These are phyloP conservation scores for Plasmodium ovale DNA, from an alignment of 169 alveolate genomes.

Conservation along the genomic window DNA sequence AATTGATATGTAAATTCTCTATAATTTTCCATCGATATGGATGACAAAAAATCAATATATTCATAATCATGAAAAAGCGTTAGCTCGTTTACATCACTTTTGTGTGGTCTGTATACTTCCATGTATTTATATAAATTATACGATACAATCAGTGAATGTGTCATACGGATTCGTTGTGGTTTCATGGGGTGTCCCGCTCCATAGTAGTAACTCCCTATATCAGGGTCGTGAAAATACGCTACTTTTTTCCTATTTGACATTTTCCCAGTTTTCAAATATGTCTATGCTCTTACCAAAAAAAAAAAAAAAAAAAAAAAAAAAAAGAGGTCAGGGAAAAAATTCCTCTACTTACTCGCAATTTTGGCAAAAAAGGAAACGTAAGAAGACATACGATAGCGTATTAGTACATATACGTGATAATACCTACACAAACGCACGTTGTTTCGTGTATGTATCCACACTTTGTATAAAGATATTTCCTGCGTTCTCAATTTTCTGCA, in stretches of 20 bases:
- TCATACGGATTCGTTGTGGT: slow-evolving; percentile 99
- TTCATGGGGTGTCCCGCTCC: slow-evolving; percentile 99
- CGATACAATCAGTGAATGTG: slow-evolving; percentile 96
- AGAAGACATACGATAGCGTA: no score
- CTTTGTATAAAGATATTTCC: no score
- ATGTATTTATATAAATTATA: slow-evolving; percentile 96
- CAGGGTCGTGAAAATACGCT: slow-evolving; percentile 94
- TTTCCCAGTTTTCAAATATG: no score
- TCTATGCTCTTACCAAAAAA: no score
- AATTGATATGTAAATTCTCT: slow-evolving; percentile 89
- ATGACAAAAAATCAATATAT: slow-evolving; percentile 92
- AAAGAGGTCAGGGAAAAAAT: no score
- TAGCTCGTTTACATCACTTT: slow-evolving; percentile 96
- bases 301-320: no score
- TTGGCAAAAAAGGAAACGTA: no score
- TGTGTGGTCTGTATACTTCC: slow-evolving; percentile 97
- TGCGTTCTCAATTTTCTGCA: no score
- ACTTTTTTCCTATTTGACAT: slow-evolving; percentile 87
- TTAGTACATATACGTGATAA: no score
- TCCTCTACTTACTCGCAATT: no score
- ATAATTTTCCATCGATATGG: slow-evolving; percentile 88
- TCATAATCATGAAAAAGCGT: slow-evolving; percentile 96
- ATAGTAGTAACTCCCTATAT: slow-evolving; percentile 97
- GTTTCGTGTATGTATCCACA: no score
- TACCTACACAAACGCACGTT: no score